These are phyloP conservation scores for Bryum argenteum DNA, from an alignment of 225 moss, liverwort and hornwort species.

Conservation along the genomic window DNA sequence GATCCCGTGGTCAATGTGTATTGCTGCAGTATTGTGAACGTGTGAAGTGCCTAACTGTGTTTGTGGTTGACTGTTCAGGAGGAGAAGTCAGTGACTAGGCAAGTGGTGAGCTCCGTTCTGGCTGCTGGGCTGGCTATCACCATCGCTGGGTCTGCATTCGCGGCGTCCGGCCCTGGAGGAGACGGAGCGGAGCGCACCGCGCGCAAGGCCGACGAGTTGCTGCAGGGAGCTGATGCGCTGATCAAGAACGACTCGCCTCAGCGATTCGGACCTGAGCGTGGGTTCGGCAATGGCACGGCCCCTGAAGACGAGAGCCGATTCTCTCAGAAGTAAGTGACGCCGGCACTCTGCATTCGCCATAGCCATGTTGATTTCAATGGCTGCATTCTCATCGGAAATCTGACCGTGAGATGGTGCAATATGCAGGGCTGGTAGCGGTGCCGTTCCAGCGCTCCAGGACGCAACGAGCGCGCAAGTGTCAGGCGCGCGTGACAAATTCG, in stretches of 20 bases:
- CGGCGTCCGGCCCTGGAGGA: conserved; percentile 43
- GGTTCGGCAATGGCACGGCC: conserved; percentile 22
- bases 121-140: conserved; percentile 54
- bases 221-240: conserved; percentile 41
- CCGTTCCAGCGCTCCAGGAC: conserved; percentile 41
- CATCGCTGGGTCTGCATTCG: conserved; percentile 51
- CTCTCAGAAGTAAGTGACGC: conserved; percentile 43
- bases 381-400: too few relatives aligned
- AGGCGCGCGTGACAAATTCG: conserved; percentile 44
- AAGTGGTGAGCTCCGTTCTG: conserved; percentile 41
- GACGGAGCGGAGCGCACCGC: conserved; percentile 40
- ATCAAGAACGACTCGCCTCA: conserved; percentile 59
- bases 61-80: conserved; percentile 23
- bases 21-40: not conserved
- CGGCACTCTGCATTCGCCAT: not conserved
- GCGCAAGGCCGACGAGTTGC: conserved; percentile 49
- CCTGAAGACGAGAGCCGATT: conserved; percentile 12
- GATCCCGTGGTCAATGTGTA: not conserved
- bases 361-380: not conserved
- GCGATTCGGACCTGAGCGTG: conserved; percentile 44
- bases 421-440: conserved; percentile 52
- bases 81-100: conserved; percentile 17
- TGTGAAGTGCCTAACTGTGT: not conserved
- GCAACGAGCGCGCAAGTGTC: conserved; percentile 37
- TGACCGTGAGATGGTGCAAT: not conserved